These are phyloP conservation scores for Lactarius indigo DNA, from an alignment of 768 basidiomycete species.

Conservation along the genomic window DNA sequence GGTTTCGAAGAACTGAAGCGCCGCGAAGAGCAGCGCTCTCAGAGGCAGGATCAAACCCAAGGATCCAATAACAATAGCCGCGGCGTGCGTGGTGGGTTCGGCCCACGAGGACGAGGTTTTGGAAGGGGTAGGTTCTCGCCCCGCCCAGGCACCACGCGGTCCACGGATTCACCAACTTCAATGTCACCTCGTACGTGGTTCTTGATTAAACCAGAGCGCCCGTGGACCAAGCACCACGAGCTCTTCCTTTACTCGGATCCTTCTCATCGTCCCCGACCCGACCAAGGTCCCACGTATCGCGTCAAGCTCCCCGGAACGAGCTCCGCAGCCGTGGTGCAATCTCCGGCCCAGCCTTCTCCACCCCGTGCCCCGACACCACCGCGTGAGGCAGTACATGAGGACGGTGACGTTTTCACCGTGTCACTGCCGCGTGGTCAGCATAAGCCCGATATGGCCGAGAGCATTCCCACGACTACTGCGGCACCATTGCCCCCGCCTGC, in stretches of 20 bases:
- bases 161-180: slow-evolving; percentile 39
- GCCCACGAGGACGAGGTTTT: slow-evolving; percentile 39
- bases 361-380: slow-evolving; percentile 12
- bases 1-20: slow-evolving; percentile 86
- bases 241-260: slow-evolving; percentile 66
- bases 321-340: slow-evolving; percentile 42
- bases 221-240: slow-evolving; percentile 84
- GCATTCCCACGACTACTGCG: slow-evolving; percentile 9
- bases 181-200: slow-evolving; percentile 49
- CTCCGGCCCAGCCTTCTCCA: slow-evolving; percentile 29
- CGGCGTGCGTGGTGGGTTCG: slow-evolving; percentile 41
- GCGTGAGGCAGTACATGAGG: slow-evolving; percentile 1
- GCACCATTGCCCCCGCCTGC: slow-evolving; percentile 1
- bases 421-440: slow-evolving; percentile 10
- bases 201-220: slow-evolving; percentile 69
- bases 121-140: slow-evolving; percentile 38
- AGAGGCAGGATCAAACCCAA: slow-evolving; percentile 40
- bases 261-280: slow-evolving; percentile 53
- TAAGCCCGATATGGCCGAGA: slow-evolving; percentile 9
- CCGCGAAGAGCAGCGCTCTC: slow-evolving; percentile 55
- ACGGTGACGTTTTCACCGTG: slow-evolving; percentile 11
- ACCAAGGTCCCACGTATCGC: slow-evolving; percentile 51
- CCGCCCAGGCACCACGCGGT: slow-evolving; percentile 27
- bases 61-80: slow-evolving; percentile 47
- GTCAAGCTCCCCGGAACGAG: slow-evolving; percentile 57